Conservation (phyloP, 2,329 filamentous ascomycete genomes). For the Penicillium sp. region DNA sequence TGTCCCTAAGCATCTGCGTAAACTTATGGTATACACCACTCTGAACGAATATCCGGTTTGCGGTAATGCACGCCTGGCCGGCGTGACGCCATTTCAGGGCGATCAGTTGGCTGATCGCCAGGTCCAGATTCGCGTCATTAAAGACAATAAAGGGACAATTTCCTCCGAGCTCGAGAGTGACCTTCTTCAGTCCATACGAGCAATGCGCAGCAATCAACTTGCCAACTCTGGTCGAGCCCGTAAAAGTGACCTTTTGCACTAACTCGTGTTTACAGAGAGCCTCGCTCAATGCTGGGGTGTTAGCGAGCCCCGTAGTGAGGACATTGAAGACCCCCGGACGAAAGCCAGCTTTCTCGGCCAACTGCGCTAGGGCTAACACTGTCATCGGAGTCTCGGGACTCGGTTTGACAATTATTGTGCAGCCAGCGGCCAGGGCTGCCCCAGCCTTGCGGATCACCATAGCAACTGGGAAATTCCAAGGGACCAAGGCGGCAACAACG, state of each 20-base stretch:
- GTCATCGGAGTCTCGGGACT: conserved; percentile 68
- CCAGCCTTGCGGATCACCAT: conserved; percentile 69
- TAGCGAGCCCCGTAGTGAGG: conserved; percentile 54
- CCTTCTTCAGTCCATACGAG: conserved; percentile 63
- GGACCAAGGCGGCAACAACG: conserved; percentile 67
- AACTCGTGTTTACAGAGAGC: conserved; percentile 60
- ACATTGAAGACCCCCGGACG: conserved; percentile 63
- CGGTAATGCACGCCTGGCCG: conserved; percentile 49
- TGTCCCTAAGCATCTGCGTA: conserved; percentile 55
- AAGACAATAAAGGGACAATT: conserved; percentile 68
- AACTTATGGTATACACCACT: conserved; percentile 54
- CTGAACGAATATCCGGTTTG: conserved; percentile 50
- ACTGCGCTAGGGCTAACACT: conserved; percentile 54
- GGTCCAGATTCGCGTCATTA: conserved; percentile 64
- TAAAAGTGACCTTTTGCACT: conserved; percentile 63
- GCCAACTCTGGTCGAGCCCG: conserved; percentile 62
- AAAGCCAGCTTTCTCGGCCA: conserved; percentile 59
- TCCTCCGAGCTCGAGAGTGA: conserved; percentile 65
- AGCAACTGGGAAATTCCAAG: conserved; percentile 72
- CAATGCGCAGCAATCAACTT: conserved; percentile 64
- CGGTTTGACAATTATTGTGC: conserved; percentile 75
- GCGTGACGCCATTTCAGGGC: conserved; percentile 47
- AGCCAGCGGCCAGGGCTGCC: conserved; percentile 70
- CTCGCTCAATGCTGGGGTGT: conserved; percentile 43
- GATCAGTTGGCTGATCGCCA: conserved; percentile 44